phyloP scores from a whole-genome alignment of 495 filamentous ascomycete genomes.

The Penicillium robsamsonii region DNA sequence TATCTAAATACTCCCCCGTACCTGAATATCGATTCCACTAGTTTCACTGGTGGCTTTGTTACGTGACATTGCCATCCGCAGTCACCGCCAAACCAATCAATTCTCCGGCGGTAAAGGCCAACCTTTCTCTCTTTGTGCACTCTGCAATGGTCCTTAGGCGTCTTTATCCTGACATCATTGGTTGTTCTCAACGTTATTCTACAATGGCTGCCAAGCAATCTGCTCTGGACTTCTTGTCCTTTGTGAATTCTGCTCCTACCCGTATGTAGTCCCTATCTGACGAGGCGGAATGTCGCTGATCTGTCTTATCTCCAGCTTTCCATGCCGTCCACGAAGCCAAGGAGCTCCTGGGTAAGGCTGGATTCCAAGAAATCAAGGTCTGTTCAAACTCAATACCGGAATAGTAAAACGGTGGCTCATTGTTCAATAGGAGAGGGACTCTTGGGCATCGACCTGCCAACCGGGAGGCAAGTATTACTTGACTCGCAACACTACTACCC shows the following conservation, averaged over 20 bases:
- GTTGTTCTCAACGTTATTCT: constrained; percentile 19
- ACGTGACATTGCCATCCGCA: constrained; percentile 1
- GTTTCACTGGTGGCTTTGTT: neutral
- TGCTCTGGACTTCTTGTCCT: constrained; percentile 84
- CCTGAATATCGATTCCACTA: neutral
- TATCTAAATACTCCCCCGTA: neutral
- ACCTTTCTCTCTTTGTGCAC: constrained; percentile 13
- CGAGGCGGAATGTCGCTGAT: constrained; percentile 22
- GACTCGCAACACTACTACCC: constrained; percentile 89
- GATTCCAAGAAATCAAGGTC: constrained; percentile 81
- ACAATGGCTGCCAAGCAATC: constrained; percentile 60
- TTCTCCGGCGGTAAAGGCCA: constrained; percentile 24
- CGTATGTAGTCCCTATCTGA: constrained; percentile 53
- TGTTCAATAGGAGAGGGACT: constrained; percentile 68
- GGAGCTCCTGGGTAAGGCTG: constrained; percentile 69
- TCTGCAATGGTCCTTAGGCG: constrained; percentile 12
- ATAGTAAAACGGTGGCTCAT: constrained; percentile 3
- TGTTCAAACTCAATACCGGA: constrained; percentile 1
- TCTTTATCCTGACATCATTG: constrained; percentile 12
- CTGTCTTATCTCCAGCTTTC: constrained; percentile 61
- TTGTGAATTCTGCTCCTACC: constrained; percentile 91
- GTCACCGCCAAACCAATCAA: constrained; percentile 14
- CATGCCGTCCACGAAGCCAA: constrained; percentile 85
- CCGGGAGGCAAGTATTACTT: constrained; percentile 95
- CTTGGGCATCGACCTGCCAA: constrained; percentile 75